phyloP scores from a whole-genome alignment of 2,329 filamentous ascomycete species.

The Bipolaris oryzae region DNA sequence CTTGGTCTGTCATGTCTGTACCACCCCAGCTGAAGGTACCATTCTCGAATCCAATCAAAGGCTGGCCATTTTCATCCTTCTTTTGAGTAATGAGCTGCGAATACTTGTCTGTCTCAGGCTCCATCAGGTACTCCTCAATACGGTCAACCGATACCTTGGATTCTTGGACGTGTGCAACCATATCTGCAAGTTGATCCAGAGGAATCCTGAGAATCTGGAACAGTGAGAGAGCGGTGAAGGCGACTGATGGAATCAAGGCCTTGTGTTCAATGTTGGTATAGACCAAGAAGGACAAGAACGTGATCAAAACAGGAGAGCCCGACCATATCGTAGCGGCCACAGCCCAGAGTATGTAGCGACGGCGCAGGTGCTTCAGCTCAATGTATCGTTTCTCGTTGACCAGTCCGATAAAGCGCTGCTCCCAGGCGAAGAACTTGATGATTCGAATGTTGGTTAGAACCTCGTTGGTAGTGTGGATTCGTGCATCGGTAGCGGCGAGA shows the following conservation, averaged over 20 bases:
- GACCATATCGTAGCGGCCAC: conserved; percentile 94
- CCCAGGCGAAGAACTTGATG: conserved; percentile 99
- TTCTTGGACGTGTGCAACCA: conserved; percentile 98
- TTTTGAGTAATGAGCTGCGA: conserved; percentile 76
- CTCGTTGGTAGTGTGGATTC: conserved; percentile 96
- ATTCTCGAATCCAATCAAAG: conserved; percentile 81
- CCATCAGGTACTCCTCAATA: conserved; percentile 89
- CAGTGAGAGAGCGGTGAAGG: conserved; percentile 93
- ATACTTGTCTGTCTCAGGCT: conserved; percentile 97
- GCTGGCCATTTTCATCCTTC: conserved; percentile 69
- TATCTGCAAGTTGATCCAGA: conserved; percentile 93
- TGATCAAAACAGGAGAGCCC: conserved; percentile 91
- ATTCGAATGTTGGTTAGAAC: conserved; percentile 96
- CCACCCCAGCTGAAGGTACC: conserved; percentile 90
- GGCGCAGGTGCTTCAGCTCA: conserved; percentile 79
- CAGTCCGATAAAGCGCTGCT: conserved; percentile 82
- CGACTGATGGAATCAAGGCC: conserved; percentile 86
- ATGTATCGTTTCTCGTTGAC: conserved; percentile 85
- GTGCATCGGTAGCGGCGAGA: conserved; percentile 89
- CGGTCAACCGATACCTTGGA: conserved; percentile 96
- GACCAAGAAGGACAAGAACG: conserved; percentile 92
- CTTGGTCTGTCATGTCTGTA: conserved; percentile 58
- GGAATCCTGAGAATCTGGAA: conserved; percentile 94
- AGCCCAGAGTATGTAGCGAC: conserved; percentile 89
- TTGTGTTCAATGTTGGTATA: conserved; percentile 92